Evolutionary conservation across 768 basidiomycete genomes (phyloP).

Genomic region (Amanita fuliginea): DNA sequence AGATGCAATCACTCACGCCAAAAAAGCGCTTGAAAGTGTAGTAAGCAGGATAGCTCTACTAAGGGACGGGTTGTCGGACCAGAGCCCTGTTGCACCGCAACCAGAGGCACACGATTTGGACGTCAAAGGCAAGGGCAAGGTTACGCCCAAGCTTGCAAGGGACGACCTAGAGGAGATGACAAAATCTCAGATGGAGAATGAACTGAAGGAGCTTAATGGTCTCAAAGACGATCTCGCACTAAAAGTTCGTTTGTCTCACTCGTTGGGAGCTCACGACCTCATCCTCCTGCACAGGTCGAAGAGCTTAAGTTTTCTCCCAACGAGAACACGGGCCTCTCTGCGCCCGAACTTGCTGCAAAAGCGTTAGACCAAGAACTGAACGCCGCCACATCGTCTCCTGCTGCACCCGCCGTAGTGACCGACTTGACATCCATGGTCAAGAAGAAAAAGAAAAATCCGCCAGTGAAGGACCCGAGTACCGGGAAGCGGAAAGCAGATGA

Average conservation of each 20-base stretch:
- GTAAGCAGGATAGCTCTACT: slow-evolving; percentile 56
- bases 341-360: slow-evolving; percentile 60
- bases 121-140: slow-evolving; percentile 66
- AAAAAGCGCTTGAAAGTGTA: slow-evolving; percentile 72
- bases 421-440: slow-evolving; percentile 79
- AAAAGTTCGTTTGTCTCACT: slow-evolving; percentile 42
- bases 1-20: slow-evolving; percentile 74
- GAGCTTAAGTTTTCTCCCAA: slow-evolving; percentile 79
- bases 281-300: slow-evolving; percentile 49
- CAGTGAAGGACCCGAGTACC: slow-evolving; percentile 22
- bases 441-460: slow-evolving; percentile 71
- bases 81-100: slow-evolving; percentile 19
- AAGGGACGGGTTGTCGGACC: slow-evolving; percentile 30
- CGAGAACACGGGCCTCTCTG: slow-evolving; percentile 39
- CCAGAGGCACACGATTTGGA: slow-evolving; percentile 22
- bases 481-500: slow-evolving; percentile 67
- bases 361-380: slow-evolving; percentile 68
- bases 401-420: slow-evolving; percentile 43
- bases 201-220: slow-evolving; percentile 69
- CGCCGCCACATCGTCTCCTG: slow-evolving; percentile 21
- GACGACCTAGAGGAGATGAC: slow-evolving; percentile 62
- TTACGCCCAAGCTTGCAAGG: slow-evolving; percentile 29
- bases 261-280: neutral
- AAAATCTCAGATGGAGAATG: slow-evolving; percentile 60
- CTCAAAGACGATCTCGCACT: slow-evolving; percentile 74